Evolutionary conservation across 768 basidiomycete genomes (phyloP).

Genomic region (Inosperma sp.): DNA sequence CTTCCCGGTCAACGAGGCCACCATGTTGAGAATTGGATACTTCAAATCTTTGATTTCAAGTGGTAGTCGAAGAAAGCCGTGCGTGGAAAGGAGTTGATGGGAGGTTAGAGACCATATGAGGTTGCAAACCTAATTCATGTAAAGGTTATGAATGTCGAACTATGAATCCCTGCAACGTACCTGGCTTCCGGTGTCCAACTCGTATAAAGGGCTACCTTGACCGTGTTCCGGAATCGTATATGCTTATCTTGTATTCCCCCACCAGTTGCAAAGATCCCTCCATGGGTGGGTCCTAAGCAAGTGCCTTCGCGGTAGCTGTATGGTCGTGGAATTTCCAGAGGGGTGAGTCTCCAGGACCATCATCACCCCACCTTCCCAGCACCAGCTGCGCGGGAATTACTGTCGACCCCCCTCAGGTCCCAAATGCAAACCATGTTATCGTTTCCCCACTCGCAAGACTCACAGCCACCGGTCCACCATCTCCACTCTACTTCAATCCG

Average conservation of each 20-base stretch:
- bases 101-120: constrained; percentile 94
- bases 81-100: constrained; percentile 96
- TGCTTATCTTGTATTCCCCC: constrained; percentile 99
- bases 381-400: constrained; percentile 27
- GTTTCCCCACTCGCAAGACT: constrained; percentile 88
- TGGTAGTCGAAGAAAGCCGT: constrained; percentile 92
- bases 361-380: constrained; percentile 26
- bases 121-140: constrained; percentile 75
- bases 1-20: constrained; percentile 91
- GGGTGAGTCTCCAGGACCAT: constrained; percentile 51
- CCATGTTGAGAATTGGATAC: constrained; percentile 90
- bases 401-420: constrained; percentile 70
- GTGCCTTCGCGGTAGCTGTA: constrained; percentile 93
- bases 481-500: constrained; percentile 85
- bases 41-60: constrained; percentile 96
- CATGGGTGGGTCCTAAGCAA: constrained; percentile 97
- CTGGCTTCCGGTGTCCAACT: constrained; percentile 94
- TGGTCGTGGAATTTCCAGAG: constrained; percentile 96
- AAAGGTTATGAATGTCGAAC: constrained; percentile 12
- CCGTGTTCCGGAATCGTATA: constrained; percentile 95
- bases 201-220: constrained; percentile 77
- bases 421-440: constrained; percentile 99
- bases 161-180: constrained; percentile 39
- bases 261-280: constrained; percentile 86
- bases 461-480: constrained; percentile 38